phyloP scores from a whole-genome alignment of 805 yeast genomes.

The Saccharomyces paradoxus region DNA sequence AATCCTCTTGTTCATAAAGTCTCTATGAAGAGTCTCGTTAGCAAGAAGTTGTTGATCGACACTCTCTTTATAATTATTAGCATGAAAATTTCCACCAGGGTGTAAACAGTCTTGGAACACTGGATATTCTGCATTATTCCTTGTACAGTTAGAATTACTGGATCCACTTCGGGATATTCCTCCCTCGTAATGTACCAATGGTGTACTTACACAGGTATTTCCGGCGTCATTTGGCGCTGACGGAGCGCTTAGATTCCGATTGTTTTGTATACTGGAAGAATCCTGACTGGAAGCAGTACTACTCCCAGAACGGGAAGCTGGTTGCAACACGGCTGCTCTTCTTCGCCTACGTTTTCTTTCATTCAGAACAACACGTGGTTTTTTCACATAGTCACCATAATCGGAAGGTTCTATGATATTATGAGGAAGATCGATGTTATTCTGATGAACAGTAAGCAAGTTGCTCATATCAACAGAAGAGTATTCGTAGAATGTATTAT shows the following conservation, averaged over 20 bases:
- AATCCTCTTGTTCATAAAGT: not conserved
- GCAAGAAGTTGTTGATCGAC: not conserved
- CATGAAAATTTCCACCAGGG: not conserved
- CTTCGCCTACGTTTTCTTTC: conserved; percentile 1
- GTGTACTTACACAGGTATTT: not conserved
- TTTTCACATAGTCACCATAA: conserved; percentile 51
- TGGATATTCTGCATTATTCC: not conserved
- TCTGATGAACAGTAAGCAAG: conserved; percentile 36
- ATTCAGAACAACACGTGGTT: conserved; percentile 13
- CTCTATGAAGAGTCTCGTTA: not conserved
- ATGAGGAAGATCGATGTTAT: conserved; percentile 31
- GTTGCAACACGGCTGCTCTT: not conserved
- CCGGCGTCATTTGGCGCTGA: not conserved
- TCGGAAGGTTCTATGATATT: conserved; percentile 61
- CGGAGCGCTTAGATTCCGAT: not conserved
- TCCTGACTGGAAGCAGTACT: not conserved
- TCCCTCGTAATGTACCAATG: not conserved
- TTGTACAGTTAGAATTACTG: not conserved
- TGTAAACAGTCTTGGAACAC: not conserved
- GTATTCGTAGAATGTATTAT: conserved; percentile 77
- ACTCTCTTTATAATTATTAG: not conserved
- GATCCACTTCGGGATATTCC: not conserved
- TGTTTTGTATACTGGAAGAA: not conserved
- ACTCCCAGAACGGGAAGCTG: not conserved
- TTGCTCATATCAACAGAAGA: conserved; percentile 59